These are phyloP conservation scores for Physcomitrellopsis africana DNA, from an alignment of 225 moss, liverwort and hornwort genomes.

Conservation along the genomic window DNA sequence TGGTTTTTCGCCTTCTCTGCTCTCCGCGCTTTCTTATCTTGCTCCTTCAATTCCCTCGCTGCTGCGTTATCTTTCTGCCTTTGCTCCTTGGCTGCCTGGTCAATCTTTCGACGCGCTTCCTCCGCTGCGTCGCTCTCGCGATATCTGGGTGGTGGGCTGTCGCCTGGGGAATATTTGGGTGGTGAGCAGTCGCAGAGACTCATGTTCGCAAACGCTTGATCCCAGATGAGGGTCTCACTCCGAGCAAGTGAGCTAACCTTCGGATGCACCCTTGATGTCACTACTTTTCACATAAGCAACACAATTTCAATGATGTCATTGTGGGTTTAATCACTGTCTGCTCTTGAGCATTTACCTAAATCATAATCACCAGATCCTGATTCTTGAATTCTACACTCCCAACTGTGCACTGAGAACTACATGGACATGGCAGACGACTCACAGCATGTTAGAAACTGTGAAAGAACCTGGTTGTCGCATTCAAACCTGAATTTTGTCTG, in stretches of 20 bases:
- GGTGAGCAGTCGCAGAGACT: neutral
- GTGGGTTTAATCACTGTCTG: neutral
- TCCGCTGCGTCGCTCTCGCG: neutral
- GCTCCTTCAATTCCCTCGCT: neutral
- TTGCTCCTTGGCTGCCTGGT: too few relatives aligned
- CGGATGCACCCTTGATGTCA: neutral
- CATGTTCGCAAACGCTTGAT: neutral
- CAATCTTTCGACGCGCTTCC: neutral
- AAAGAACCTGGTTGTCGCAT: too few relatives aligned
- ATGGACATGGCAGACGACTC: too few relatives aligned
- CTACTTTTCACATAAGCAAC: constrained; percentile 3
- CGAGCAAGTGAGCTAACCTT: neutral
- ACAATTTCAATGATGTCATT: neutral
- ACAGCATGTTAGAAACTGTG: neutral
- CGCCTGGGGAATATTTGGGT: too few relatives aligned
- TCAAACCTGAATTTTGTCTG: constrained; percentile 8
- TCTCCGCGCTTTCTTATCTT: constrained; percentile 3
- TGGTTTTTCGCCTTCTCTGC: neutral
- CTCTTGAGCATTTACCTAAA: neutral
- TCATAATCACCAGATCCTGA: too few relatives aligned
- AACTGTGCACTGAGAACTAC: too few relatives aligned
- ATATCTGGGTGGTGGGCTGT: too few relatives aligned
- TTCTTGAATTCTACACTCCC: too few relatives aligned
- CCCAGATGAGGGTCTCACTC: neutral
- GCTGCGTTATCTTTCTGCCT: too few relatives aligned